Conservation (phyloP, 495 filamentous ascomycete genomes). For the Glonium stellatum region DNA sequence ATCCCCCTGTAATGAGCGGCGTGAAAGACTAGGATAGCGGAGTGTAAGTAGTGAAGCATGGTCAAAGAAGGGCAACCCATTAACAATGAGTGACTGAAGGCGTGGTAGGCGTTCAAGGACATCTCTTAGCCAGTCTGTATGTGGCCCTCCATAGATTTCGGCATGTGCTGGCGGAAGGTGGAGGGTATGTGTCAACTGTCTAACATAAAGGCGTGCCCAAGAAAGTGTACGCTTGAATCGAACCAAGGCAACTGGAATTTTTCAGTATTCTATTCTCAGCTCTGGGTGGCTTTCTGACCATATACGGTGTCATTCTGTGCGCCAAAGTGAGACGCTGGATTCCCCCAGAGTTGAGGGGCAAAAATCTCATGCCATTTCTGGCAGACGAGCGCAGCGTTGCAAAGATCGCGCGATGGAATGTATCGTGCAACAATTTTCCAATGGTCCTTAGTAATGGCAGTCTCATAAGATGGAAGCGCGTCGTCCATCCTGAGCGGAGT, state of each 20-base stretch:
- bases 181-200: conserved; percentile 55
- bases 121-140: conserved; percentile 55
- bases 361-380: conserved; percentile 55
- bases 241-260: conserved; percentile 49
- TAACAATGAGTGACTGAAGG: conserved; percentile 56
- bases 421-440: conserved; percentile 59
- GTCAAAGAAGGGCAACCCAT: conserved; percentile 57
- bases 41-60: conserved; percentile 52
- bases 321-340: conserved; percentile 58
- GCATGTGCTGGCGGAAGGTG: conserved; percentile 61
- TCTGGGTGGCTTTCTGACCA: not conserved
- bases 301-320: conserved; percentile 58
- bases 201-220: conserved; percentile 47
- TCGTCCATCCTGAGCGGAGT: conserved; percentile 37
- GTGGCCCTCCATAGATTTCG: conserved; percentile 58
- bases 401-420: conserved; percentile 52
- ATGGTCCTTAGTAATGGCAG: conserved; percentile 50
- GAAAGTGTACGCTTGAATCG: conserved; percentile 55
- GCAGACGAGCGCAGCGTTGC: conserved; percentile 52
- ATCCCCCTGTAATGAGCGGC: conserved; percentile 6
- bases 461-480: conserved; percentile 54
- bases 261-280: not conserved
- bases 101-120: conserved; percentile 54
- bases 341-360: conserved; percentile 57
- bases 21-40: conserved; percentile 26